These are phyloP conservation scores for Graphilbum ipis-grandicollis DNA, from an alignment of 2,329 filamentous ascomycete genomes.

Conservation along the genomic window DNA sequence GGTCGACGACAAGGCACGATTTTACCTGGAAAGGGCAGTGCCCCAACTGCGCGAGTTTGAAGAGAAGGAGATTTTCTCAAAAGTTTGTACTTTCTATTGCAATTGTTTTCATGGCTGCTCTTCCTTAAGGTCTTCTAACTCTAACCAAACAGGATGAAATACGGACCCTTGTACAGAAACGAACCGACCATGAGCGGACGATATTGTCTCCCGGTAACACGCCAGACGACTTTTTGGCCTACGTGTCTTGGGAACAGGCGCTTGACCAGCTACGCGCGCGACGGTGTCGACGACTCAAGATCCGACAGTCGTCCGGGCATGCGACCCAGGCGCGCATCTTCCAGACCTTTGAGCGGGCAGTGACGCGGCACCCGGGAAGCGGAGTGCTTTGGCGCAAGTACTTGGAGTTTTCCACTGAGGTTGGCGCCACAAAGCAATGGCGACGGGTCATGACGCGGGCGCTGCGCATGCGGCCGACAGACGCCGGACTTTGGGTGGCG, in stretches of 20 bases:
- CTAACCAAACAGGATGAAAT: slow-evolving; percentile 56
- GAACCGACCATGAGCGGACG: slow-evolving; percentile 84
- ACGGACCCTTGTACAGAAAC: slow-evolving; percentile 68
- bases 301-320: slow-evolving; percentile 51
- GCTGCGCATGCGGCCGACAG: slow-evolving; percentile 70
- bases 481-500: slow-evolving; percentile 71
- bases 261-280: slow-evolving; percentile 66
- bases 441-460: slow-evolving; percentile 48
- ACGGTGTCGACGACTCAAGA: slow-evolving; percentile 62
- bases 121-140: slow-evolving; percentile 1
- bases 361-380: slow-evolving; percentile 68
- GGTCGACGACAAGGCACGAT: slow-evolving; percentile 84
- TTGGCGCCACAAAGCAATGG: slow-evolving; percentile 49
- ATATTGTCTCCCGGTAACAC: slow-evolving; percentile 67
- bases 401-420: slow-evolving; percentile 58
- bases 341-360: slow-evolving; percentile 74
- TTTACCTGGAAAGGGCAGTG: slow-evolving; percentile 82
- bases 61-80: slow-evolving; percentile 76
- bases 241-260: slow-evolving; percentile 55
- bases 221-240: slow-evolving; percentile 66
- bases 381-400: slow-evolving; percentile 79
- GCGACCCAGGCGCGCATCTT: slow-evolving; percentile 71
- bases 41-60: slow-evolving; percentile 87
- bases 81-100: slow-evolving; percentile 42
- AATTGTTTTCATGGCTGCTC: background rate